These are phyloP conservation scores for Candida tropicalis DNA, from an alignment of 1,139 yeast species.

Conservation along the genomic window DNA sequence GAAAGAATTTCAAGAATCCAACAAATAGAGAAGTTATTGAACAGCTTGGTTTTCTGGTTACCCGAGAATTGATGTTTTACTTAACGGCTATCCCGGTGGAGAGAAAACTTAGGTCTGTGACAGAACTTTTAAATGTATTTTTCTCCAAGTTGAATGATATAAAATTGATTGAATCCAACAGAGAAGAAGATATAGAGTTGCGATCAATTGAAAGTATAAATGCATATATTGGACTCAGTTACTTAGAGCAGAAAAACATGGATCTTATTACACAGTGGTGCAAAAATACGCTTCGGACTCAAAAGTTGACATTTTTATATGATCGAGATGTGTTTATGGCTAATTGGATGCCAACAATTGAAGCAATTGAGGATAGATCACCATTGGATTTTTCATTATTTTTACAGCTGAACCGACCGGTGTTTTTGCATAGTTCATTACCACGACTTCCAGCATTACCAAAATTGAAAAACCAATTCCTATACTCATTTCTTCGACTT, in stretches of 20 bases:
- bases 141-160: not conserved
- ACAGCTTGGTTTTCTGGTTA: conserved; percentile 10
- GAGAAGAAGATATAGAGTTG: not conserved
- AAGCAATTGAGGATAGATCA: not conserved
- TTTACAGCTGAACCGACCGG: conserved; percentile 4
- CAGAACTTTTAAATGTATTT: not conserved
- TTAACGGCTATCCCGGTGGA: not conserved
- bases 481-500: conserved; percentile 1
- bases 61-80: conserved; percentile 2
- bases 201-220: not conserved
- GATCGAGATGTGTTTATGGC: conserved; percentile 4
- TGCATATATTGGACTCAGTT: conserved; percentile 3
- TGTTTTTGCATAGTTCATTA: conserved; percentile 3
- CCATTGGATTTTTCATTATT: conserved; percentile 1
- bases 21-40: conserved; percentile 8
- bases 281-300: not conserved
- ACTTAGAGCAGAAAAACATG: not conserved
- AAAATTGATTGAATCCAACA: not conserved
- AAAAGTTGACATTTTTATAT: conserved; percentile 1
- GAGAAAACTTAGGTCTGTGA: not conserved
- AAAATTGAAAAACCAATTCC: not conserved
- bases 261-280: not conserved
- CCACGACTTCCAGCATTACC: conserved; percentile 8
- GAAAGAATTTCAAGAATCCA: conserved; percentile 8
- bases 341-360: not conserved